Base-by-base conservation (phyloP, 129 eudicot genomes). In the Kitagawia praeruptora region DNA sequence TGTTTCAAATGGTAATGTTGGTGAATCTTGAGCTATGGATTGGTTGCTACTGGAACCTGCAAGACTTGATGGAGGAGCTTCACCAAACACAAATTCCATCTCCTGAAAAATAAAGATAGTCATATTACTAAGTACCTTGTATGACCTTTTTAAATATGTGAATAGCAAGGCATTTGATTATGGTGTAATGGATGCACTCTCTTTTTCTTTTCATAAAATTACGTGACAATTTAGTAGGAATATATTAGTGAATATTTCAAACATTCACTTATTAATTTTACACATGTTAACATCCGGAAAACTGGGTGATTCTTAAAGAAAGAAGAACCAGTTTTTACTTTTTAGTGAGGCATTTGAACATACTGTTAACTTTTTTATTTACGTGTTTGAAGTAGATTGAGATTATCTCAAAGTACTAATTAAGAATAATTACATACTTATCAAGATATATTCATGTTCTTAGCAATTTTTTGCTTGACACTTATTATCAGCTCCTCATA, bases 81-180 rank as follows among this genome's bases (percentile, higher is more conserved):
- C 92, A 53, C 98, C 98, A 71, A 93, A 93, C 47, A 93, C 89
- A 74, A 84, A 88, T 81, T 93, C 98, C 95, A 93, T 86, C 78
- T 93, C 96, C 98, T 94, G 80, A 48, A 79, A 76, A 38, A 70
- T 46, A 67, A 82, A 31, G 34, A 74, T 19, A 39, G 46, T 23
- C 10, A 38, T 10, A 54, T 58, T 74, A 21, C 63, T 34, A 56
- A 49, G 23, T 45, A 47, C 46, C 28, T 51, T 27, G 31, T 49
- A 9, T 0, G 31, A 9, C 31, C n/a, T 58, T 14, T n/a, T 58
- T n/a, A 14, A 58, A n/a, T n/a, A 58, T 58, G 34, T 58, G 31
- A 54, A 58, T 21, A 21, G 11, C 64, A 54, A 4, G 3, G 27
- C 64, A 54, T 54, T 54, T 54, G 18, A 54, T 54, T 21, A 6